Conservation (phyloP, 2,329 filamentous ascomycete species). For the Paecilomyces fulvus region DNA sequence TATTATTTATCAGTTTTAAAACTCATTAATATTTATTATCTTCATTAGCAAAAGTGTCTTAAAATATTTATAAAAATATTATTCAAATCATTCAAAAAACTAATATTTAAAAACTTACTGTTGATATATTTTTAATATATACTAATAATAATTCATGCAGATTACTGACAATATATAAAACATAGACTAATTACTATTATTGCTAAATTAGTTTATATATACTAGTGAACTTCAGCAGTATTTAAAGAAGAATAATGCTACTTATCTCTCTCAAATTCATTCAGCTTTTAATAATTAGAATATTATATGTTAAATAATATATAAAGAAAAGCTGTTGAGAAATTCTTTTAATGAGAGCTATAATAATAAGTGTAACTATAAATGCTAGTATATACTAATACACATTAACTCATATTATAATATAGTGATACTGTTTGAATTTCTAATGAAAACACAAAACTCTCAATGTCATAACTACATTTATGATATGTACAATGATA, state of each 20-base stretch:
- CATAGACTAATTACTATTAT: too few relatives aligned
- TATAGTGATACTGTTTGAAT: neutral
- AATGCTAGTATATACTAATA: neutral
- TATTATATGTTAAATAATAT: neutral
- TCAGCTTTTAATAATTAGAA: neutral
- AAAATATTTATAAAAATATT: neutral
- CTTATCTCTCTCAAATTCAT: neutral
- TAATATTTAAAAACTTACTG: neutral
- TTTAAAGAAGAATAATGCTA: neutral
- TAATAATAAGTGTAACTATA: neutral
- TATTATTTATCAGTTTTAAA: neutral
- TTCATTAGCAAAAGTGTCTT: neutral
- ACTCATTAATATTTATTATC: neutral
- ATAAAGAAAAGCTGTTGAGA: neutral
- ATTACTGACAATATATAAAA: too few relatives aligned
- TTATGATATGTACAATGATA: neutral
- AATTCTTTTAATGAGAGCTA: neutral
- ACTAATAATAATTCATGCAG: too few relatives aligned
- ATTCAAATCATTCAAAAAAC: neutral
- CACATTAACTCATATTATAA: neutral
- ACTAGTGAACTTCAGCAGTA: neutral
- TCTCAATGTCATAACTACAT: neutral
- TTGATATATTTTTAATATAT: neutral
- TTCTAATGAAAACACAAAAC: neutral
- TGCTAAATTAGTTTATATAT: neutral